Percentiles rank a stretch among this genome's conserved stretches.
Evolutionary conservation across 306 rosid genomes (phyloP).

Genomic region (Quillaja saponaria): DNA sequence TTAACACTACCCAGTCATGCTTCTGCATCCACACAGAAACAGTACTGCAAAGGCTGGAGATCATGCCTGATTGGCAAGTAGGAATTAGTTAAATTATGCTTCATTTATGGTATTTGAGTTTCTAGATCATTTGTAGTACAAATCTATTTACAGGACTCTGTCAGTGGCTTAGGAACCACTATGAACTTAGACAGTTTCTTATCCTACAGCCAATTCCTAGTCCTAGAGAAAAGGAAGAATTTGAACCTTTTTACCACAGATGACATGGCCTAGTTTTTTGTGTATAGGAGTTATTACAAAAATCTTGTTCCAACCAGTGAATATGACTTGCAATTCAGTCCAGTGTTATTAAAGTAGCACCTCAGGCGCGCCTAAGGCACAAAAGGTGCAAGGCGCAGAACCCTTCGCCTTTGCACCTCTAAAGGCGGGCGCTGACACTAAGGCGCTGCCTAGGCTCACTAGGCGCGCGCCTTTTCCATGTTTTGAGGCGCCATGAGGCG

Average conservation of each 20-base stretch:
- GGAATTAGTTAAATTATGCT: slow-evolving; percentile 5
- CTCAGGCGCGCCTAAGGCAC: too few species aligned
- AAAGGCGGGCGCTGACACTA: too few species aligned
- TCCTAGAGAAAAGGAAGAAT: too few species aligned
- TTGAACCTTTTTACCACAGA: not conserved
- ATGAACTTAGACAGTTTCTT: not conserved
- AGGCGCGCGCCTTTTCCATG: too few species aligned
- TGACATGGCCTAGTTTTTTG: not conserved
- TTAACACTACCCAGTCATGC: slow-evolving; percentile 1
- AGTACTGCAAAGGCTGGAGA: not conserved
- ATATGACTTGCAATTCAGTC: slow-evolving; percentile 15
- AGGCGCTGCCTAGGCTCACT: too few species aligned
- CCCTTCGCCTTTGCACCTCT: too few species aligned
- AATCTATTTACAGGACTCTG: not conserved
- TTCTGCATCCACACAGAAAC: not conserved
- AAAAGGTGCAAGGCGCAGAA: too few species aligned
- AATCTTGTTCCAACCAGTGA: slow-evolving; percentile 2
- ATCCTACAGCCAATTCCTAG: slow-evolving; percentile 5
- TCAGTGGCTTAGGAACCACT: slow-evolving; percentile 1
- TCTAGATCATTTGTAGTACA: not conserved
- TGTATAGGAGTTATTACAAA: not conserved
- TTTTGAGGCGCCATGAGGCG: too few species aligned
- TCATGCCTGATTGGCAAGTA: slow-evolving; percentile 13
- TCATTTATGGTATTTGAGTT: not conserved
- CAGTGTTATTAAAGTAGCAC: too few species aligned